Evolutionary conservation across 352 stramenopile genomes (phyloP), one percentile per base, ranked within the genome.

Genomic region (Phytophthora sp.): DNA sequence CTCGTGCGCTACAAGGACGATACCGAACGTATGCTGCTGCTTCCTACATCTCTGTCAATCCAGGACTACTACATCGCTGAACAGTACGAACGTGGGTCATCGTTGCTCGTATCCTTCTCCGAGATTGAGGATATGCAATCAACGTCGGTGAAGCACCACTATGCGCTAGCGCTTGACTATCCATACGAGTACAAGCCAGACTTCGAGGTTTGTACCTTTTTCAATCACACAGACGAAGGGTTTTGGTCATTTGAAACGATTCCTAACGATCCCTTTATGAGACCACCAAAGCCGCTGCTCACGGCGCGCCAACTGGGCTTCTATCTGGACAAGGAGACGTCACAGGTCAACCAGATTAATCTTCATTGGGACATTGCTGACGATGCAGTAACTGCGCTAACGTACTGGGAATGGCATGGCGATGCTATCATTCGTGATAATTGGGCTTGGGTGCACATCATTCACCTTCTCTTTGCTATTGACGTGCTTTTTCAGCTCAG

Each of bases 381-480:
- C 15, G 55, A 69, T 48, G 37, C 74, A 43, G 7, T 52, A 4
- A 27, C 38, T 10, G 54, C 42, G 2, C 32, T 88, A 11, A 42
- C 38, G 0, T 12, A 54, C 15, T 79, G 66, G 66, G 27, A 56
- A 7, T 84, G 72, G 72, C 26, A 55, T 9, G 68, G 73, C 2
- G 39, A 60, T 8, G 31, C 70, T 6, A 54, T 82, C n/a, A 68
- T 74, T 1, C 73, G 55, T 5, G 74, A 87, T 53, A 73, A 69
- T 34, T 88, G 79, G 79, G 69, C 74, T 0, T 88, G 76, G 79
- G 66, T 75, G 12, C 79, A 87, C 27, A 57, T 63, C 1, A 62
- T 86, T 13, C 76, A 88, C 35, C 11, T 80, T 2, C 12, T 72
- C n/a, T 82, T 88, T 28, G 78, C 62, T 3, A n/a, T 75, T 9